Evolutionary conservation across 257 asterid species (phyloP).

Genomic region (Plantago major): DNA sequence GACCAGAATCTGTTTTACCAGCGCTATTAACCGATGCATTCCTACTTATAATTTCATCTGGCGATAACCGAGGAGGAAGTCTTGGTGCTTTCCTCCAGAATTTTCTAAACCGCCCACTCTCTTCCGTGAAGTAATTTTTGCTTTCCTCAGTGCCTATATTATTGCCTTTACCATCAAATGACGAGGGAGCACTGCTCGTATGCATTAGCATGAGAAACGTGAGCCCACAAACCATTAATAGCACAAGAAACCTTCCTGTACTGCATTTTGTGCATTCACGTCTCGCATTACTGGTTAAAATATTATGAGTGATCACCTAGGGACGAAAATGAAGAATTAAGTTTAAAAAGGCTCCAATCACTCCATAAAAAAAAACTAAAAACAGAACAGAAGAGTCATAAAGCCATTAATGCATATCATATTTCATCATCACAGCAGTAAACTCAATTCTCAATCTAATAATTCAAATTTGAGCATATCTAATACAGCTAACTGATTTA

Average conservation of each 20-base stretch:
- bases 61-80: slow-evolving; percentile 84
- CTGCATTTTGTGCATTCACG: slow-evolving; percentile 44
- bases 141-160: slow-evolving; percentile 44
- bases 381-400: no score
- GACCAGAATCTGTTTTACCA: slow-evolving; percentile 30
- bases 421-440: no score
- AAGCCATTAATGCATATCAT: no score
- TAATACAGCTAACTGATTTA: no score
- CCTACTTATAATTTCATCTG: slow-evolving; percentile 66
- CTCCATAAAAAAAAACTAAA: no score
- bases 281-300: slow-evolving; percentile 39
- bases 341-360: no score
- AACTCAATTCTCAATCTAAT: no score
- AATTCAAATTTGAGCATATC: no score
- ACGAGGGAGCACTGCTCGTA: slow-evolving; percentile 31
- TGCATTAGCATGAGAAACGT: slow-evolving; percentile 58
- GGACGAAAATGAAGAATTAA: slow-evolving; percentile 21
- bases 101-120: slow-evolving; percentile 43
- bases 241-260: slow-evolving; percentile 53
- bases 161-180: slow-evolving; percentile 31
- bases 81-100: slow-evolving; percentile 81
- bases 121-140: slow-evolving; percentile 35
- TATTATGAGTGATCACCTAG: slow-evolving; percentile 61
- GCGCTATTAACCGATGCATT: slow-evolving; percentile 35
- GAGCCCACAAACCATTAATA: slow-evolving; percentile 69